Evolutionary conservation across 257 asterid species (phyloP), one percentile per base, ranked within the genome.

Genomic region (Thymus quinquecostatus): DNA sequence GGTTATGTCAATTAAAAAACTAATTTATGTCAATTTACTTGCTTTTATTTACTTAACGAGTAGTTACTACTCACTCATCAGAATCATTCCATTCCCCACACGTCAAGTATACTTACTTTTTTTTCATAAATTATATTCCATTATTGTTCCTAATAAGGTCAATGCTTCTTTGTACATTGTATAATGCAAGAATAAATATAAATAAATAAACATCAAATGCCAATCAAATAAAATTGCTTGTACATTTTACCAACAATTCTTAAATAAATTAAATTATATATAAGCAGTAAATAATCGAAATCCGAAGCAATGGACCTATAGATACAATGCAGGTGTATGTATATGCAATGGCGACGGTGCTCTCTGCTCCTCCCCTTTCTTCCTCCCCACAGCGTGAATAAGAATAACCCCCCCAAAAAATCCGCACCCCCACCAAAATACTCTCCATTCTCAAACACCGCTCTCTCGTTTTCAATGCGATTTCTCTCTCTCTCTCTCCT

Each of bases 381-480:
- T 44, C 21, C 21, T 44, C 21, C 21, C 67, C n/a, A 14, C 38
- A 12, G 8, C 74, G 68, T 55, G 58, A 78, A 21, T 21, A 21
- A 21, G 21, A 51, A 38, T 69, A 13, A 33, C 11, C 71, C 77
- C 68, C 71, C 21, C 21, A 21, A 29, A 81, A 66, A 30, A 12
- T 48, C 70, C 68, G 58, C 77, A 71, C 60, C 49, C 6, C 43
- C 48, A 13, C 43, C 14, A 34, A 64, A 6, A 71, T 70, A 68
- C 65, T 51, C 6, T 41, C 50, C 44, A 30, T 54, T 73, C 60
- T 66, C 73, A 76, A 63, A 49, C 63, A 68, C 48, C 70, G 38
- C 70, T 34, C 73, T 53, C 76, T 45, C 71, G 27, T 64, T 73
- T 58, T 81, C 79, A 69, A 65, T 64, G 14, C 60, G 56, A 43